Evolutionary conservation across 2,329 filamentous ascomycete genomes (phyloP).

Genomic region (Aureobasidium pullulans): DNA sequence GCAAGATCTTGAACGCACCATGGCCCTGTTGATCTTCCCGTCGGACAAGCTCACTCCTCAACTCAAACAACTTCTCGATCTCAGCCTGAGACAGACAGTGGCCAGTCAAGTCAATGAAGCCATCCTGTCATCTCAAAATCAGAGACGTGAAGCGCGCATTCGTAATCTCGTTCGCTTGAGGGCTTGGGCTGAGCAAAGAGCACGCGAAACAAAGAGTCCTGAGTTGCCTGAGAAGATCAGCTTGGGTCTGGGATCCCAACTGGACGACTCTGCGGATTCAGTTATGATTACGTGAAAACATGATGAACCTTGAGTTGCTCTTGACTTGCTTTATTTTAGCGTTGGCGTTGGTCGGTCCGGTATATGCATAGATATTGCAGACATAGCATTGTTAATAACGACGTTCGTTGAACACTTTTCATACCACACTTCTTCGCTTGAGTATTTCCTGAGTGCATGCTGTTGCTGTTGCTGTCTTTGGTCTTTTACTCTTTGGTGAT

Average conservation of each 20-base stretch:
- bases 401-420: background rate
- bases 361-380: background rate
- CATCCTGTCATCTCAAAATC: conserved; percentile 66
- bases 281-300: conserved; percentile 23
- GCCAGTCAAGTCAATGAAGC: conserved; percentile 84
- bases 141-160: conserved; percentile 72
- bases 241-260: conserved; percentile 32
- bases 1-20: conserved; percentile 81
- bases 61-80: conserved; percentile 68
- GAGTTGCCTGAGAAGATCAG: conserved; percentile 34
- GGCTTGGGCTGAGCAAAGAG: conserved; percentile 72
- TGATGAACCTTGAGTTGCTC: background rate
- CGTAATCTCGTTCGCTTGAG: conserved; percentile 72
- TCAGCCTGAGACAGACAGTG: conserved; percentile 72
- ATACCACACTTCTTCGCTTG: background rate
- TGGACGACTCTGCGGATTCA: conserved; percentile 24
- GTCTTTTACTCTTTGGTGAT: too few relatives aligned
- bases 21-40: conserved; percentile 84
- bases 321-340: conserved; percentile 18
- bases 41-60: conserved; percentile 70
- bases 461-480: background rate
- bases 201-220: conserved; percentile 35
- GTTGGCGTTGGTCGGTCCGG: conserved; percentile 19
- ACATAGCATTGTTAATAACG: background rate
- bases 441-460: background rate